phyloP scores from a whole-genome alignment of 2,329 filamentous ascomycete species.

The Aspergillus pseudoterreus region DNA sequence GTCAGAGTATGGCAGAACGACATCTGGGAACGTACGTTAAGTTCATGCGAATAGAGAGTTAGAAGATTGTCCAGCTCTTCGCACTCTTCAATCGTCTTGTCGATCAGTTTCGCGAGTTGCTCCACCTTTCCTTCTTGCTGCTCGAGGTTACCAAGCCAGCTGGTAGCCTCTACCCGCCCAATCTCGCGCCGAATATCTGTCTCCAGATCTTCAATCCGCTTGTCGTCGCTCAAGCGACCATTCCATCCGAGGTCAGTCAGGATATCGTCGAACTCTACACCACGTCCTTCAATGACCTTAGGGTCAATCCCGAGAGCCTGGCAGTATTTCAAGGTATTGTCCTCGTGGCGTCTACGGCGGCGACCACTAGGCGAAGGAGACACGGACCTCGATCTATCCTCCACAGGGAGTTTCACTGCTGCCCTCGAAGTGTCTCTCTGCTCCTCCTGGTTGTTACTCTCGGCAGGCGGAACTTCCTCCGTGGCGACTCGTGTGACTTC shows the following conservation, averaged over 20 bases:
- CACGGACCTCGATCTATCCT: constrained; percentile 29
- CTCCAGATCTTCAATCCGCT: constrained; percentile 76
- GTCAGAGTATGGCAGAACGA: neutral
- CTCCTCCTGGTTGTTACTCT: constrained; percentile 18
- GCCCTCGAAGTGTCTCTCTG: constrained; percentile 21
- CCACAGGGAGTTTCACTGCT: constrained; percentile 14
- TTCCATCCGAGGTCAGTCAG: constrained; percentile 88
- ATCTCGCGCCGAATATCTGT: constrained; percentile 81
- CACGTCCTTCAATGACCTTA: constrained; percentile 68
- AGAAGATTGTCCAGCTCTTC: constrained; percentile 93
- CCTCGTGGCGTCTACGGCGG: constrained; percentile 60
- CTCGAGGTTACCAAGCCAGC: constrained; percentile 78
- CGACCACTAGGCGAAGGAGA: constrained; percentile 46
- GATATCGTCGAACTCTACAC: constrained; percentile 75
- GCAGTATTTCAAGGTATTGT: constrained; percentile 76
- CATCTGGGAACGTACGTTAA: constrained; percentile 63
- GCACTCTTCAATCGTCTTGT: constrained; percentile 88
- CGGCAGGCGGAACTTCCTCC: constrained; percentile 24
- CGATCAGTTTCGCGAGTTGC: constrained; percentile 79
- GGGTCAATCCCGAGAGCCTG: constrained; percentile 74
- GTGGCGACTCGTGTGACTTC: constrained; percentile 35
- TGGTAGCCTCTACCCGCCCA: constrained; percentile 84
- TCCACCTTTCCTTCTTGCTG: constrained; percentile 88
- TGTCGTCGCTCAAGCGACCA: constrained; percentile 68
- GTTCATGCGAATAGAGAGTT: constrained; percentile 89